Evolutionary conservation across 371 early-diverging fungal genomes (phyloP).

Genomic region (Mucor piriformis): DNA sequence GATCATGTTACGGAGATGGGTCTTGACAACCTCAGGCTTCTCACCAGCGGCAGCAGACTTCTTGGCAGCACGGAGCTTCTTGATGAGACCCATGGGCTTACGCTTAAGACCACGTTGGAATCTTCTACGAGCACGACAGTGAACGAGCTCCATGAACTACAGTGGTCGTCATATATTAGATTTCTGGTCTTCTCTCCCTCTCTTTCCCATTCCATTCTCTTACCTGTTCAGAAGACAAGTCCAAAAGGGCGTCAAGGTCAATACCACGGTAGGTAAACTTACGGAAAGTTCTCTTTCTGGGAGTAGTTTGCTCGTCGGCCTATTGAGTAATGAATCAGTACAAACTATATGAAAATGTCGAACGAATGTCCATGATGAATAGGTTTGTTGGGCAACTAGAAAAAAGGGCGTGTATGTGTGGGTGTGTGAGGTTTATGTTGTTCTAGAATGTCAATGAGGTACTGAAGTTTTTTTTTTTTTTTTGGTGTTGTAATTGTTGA

Average conservation of each 20-base stretch:
- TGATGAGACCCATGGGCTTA: slow-evolving; percentile 95
- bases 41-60: slow-evolving; percentile 72
- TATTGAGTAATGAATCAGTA: slow-evolving; percentile 17
- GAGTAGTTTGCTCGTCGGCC: slow-evolving; percentile 54
- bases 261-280: slow-evolving; percentile 98
- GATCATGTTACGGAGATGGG: slow-evolving; percentile 99
- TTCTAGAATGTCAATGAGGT: too few species aligned
- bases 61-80: slow-evolving; percentile 96
- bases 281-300: slow-evolving; percentile 95
- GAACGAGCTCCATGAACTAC: slow-evolving; percentile 92
- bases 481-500: neutral
- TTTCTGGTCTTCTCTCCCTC: neutral
- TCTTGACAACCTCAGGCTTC: slow-evolving; percentile 91
- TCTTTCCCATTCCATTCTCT: neutral
- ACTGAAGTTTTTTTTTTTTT: neutral
- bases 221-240: slow-evolving; percentile 85
- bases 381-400: neutral
- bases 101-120: slow-evolving; percentile 97
- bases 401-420: too few species aligned
- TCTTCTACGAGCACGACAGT: slow-evolving; percentile 94
- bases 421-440: too few species aligned
- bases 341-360: neutral
- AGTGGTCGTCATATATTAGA: neutral
- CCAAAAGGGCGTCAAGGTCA: slow-evolving; percentile 85
- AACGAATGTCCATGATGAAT: neutral